Conservation (phyloP, 768 basidiomycete species). For the Polyporus arcularius region DNA sequence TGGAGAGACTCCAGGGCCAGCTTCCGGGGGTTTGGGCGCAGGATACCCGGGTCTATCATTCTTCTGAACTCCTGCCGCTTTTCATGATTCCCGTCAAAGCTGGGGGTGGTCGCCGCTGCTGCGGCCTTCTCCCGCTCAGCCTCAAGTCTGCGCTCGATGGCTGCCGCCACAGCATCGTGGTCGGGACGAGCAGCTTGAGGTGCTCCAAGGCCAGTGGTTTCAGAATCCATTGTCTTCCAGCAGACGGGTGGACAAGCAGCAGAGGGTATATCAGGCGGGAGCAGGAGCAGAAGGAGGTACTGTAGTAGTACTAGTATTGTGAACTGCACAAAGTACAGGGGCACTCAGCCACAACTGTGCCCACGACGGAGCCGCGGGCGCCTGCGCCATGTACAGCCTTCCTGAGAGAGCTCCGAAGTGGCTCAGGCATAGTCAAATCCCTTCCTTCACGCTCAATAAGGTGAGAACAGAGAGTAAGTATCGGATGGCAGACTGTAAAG, state of each 20-base stretch:
- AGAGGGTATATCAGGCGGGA: neutral
- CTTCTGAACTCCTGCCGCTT: slow-evolving; percentile 72
- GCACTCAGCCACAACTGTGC: neutral
- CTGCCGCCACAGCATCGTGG: slow-evolving; percentile 28
- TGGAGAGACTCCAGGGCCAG: slow-evolving; percentile 63
- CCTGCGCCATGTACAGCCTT: neutral
- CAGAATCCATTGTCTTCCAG: slow-evolving; percentile 1
- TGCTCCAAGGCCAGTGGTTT: neutral
- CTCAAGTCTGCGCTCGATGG: slow-evolving; percentile 30
- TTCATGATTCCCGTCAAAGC: slow-evolving; percentile 55
- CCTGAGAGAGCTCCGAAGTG: no score
- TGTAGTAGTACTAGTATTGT: neutral
- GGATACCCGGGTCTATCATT: slow-evolving; percentile 77
- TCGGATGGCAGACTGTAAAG: no score
- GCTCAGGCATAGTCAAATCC: no score
- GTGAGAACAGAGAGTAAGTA: no score
- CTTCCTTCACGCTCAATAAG: no score
- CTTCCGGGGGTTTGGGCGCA: slow-evolving; percentile 66
- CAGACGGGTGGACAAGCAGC: neutral
- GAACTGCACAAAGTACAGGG: neutral
- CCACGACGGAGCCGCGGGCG: neutral
- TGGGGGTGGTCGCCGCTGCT: slow-evolving; percentile 4
- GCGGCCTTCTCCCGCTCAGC: slow-evolving; percentile 20
- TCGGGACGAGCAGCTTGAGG: slow-evolving; percentile 20
- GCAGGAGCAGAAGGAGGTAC: neutral